These are phyloP conservation scores for Diaporthe capsici DNA, from an alignment of 2,329 filamentous ascomycete species.

Conservation along the genomic window DNA sequence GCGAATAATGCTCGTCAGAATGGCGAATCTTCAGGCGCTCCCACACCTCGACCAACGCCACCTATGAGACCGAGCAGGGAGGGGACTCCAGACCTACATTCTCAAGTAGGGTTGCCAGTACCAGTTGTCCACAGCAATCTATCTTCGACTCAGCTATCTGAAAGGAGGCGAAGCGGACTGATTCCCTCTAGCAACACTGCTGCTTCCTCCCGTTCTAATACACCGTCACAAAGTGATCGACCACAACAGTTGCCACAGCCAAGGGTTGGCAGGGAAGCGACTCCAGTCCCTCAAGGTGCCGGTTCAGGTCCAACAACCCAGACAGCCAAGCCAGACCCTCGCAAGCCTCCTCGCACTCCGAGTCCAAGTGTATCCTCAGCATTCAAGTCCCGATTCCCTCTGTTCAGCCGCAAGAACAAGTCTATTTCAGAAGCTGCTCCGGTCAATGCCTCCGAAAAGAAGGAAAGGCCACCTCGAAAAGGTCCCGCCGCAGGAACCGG, in stretches of 20 bases:
- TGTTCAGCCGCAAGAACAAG: conserved; percentile 83
- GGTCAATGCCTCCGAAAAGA: conserved; percentile 60
- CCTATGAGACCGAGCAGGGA: conserved; percentile 78
- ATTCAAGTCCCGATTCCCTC: conserved; percentile 77
- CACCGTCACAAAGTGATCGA: conserved; percentile 52
- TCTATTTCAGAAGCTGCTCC: conserved; percentile 63
- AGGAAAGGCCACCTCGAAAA: conserved; percentile 74
- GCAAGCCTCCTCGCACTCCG: conserved; percentile 59
- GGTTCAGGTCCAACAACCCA: conserved; percentile 32
- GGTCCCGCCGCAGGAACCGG: conserved; percentile 94
- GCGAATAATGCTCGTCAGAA: conserved; percentile 47
- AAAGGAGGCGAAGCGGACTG: conserved; percentile 60
- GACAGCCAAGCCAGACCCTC: conserved; percentile 48
- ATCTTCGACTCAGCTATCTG: conserved; percentile 62
- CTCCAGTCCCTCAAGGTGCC: conserved; percentile 48
- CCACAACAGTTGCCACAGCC: conserved; percentile 47
- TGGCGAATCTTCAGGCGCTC: conserved; percentile 46
- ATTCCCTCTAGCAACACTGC: conserved; percentile 16
- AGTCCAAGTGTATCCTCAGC: conserved; percentile 69
- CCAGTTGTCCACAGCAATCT: conserved; percentile 75
- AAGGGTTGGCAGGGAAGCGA: conserved; percentile 53
- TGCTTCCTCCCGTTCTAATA: conserved; percentile 48
- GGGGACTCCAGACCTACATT: conserved; percentile 73
- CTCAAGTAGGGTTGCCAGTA: conserved; percentile 65
- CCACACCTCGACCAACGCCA: conserved; percentile 55